These are phyloP conservation scores for Nannochloris sp. DNA, from an alignment of 139 green algal genomes.

Conservation along the genomic window DNA sequence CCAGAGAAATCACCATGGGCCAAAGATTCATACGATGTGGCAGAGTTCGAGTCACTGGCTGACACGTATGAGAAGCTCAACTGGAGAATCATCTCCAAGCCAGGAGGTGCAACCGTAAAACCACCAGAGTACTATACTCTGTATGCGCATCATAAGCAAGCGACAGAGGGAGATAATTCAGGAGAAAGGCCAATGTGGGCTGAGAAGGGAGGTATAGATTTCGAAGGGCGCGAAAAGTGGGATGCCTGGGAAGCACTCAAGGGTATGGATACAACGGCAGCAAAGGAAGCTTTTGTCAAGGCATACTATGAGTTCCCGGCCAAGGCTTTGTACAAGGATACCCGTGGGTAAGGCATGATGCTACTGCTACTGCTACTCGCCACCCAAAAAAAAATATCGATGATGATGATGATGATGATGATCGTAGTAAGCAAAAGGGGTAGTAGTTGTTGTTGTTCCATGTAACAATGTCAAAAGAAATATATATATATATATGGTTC, in stretches of 20 bases:
- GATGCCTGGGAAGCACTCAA: constrained; percentile 75
- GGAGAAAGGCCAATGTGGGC: constrained; percentile 85
- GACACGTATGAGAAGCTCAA: constrained; percentile 72
- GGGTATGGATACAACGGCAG: constrained; percentile 45
- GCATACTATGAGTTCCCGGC: constrained; percentile 68
- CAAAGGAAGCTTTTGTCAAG: constrained; percentile 67
- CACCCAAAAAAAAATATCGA: too few species aligned
- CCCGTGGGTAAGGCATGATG: background rate
- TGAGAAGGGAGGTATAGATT: constrained; percentile 87
- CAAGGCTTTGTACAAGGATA: constrained; percentile 65
- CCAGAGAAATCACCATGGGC: constrained; percentile 48
- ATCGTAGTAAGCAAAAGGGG: too few species aligned
- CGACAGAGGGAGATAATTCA: constrained; percentile 61
- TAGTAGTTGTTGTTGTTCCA: too few species aligned
- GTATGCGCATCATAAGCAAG: constrained; percentile 57
- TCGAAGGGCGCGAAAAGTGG: constrained; percentile 76
- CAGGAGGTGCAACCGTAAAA: constrained; percentile 79
- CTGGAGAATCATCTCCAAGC: constrained; percentile 83
- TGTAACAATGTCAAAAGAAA: too few species aligned
- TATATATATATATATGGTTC: too few species aligned
- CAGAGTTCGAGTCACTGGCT: constrained; percentile 52
- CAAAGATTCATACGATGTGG: constrained; percentile 57
- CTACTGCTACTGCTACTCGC: background rate
- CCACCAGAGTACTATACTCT: constrained; percentile 72
- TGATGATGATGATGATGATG: too few species aligned